Evolutionary conservation across 106 monocot genomes (phyloP).

Genomic region (Acanthochlamys bracteata): DNA sequence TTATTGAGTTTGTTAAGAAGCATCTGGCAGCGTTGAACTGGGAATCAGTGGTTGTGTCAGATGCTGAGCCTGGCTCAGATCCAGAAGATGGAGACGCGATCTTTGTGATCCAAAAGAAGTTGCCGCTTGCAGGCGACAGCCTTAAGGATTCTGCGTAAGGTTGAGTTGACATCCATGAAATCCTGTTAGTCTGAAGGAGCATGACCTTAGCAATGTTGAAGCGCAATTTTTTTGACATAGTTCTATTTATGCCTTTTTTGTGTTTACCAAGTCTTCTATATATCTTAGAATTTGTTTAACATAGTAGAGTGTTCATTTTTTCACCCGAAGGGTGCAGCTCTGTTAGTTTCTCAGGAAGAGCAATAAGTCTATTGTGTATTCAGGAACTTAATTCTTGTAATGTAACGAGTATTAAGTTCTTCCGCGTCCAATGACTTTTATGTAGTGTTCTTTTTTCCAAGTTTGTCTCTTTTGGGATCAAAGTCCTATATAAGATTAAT

Average conservation of each 20-base stretch:
- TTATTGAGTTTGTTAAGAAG: slow-evolving; percentile 34
- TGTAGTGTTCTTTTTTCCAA: too few species aligned
- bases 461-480: too few species aligned
- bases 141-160: slow-evolving; percentile 20
- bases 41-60: slow-evolving; percentile 33
- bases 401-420: too few species aligned
- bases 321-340: neutral
- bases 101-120: slow-evolving; percentile 28
- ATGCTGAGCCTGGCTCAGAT: slow-evolving; percentile 13
- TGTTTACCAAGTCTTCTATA: neutral
- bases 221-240: neutral
- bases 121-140: slow-evolving; percentile 11
- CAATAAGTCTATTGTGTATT: neutral
- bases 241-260: neutral
- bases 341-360: neutral
- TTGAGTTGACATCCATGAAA: neutral
- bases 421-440: too few species aligned
- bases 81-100: slow-evolving; percentile 19
- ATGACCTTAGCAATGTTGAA: neutral
- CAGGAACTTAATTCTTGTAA: neutral
- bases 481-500: too few species aligned
- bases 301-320: neutral
- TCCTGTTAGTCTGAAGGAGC: neutral
- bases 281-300: neutral
- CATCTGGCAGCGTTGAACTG: slow-evolving; percentile 52